These are phyloP conservation scores for Parietichytrium sp. DNA, from an alignment of 108 stramenopile genomes.

Conservation along the genomic window DNA sequence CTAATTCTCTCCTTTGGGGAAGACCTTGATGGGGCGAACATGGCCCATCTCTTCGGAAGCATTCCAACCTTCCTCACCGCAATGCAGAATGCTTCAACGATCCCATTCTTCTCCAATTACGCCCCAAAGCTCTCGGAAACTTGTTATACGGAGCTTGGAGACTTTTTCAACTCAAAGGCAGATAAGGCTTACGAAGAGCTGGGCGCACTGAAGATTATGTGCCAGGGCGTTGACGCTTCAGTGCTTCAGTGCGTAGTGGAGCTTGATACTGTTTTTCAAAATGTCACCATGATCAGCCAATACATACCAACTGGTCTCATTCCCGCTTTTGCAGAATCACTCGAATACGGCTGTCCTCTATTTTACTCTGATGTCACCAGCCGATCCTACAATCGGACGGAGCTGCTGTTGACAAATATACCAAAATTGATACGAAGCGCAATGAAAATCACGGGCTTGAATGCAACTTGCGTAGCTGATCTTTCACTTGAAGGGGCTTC, in stretches of 20 bases:
- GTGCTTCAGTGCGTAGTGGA: background rate
- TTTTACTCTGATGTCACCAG: background rate
- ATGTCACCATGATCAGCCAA: background rate
- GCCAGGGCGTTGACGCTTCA: background rate
- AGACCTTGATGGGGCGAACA: conserved; percentile 7
- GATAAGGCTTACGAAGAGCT: background rate
- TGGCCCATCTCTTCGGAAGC: background rate
- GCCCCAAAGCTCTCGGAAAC: background rate
- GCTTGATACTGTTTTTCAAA: background rate
- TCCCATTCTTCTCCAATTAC: background rate
- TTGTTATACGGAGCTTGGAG: background rate
- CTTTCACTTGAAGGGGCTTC: too few species aligned
- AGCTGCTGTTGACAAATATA: too few species aligned
- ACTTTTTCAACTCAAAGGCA: background rate
- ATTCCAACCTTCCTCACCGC: conserved; percentile 8
- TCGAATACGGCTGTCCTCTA: conserved; percentile 21
- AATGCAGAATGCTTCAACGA: background rate
- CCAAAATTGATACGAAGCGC: too few species aligned
- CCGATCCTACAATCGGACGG: too few species aligned
- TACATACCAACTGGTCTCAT: conserved; percentile 14
- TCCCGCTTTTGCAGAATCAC: background rate
- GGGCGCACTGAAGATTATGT: too few species aligned
- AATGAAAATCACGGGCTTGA: too few species aligned
- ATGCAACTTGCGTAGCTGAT: too few species aligned
- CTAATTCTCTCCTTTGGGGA: background rate